phyloP scores from a whole-genome alignment of 805 yeast genomes.

The Ogataea nakhonphanomensis region DNA sequence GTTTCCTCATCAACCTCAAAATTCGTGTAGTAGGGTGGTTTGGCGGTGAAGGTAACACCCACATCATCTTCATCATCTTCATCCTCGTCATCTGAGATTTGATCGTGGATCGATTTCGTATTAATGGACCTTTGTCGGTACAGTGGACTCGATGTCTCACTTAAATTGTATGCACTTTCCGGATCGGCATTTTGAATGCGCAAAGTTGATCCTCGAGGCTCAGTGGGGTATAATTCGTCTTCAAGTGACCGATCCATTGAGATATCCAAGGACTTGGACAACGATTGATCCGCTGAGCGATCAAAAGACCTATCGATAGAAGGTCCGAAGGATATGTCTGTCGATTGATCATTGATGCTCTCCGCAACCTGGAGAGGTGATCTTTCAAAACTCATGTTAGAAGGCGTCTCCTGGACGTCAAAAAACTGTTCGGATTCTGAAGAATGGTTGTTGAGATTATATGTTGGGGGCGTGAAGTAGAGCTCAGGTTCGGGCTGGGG shows the following conservation, averaged over 20 bases:
- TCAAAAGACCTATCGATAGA: no score
- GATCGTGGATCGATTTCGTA: conserved; percentile 4
- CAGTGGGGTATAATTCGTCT: conserved; percentile 16
- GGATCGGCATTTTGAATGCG: conserved; percentile 2
- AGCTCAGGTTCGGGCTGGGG: neutral
- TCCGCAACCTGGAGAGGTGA: no score
- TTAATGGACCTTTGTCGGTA: conserved; percentile 14
- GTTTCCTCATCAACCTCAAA: conserved; percentile 22
- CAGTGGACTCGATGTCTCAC: conserved; percentile 10
- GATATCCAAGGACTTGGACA: conserved; percentile 1
- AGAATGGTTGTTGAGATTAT: conserved; percentile 1
- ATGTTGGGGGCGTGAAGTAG: conserved; percentile 1
- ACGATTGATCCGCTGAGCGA: no score
- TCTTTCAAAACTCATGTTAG: neutral
- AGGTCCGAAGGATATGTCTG: no score
- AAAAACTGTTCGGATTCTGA: conserved; percentile 10
- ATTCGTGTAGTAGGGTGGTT: conserved; percentile 32
- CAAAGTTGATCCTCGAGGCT: conserved; percentile 2
- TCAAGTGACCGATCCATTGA: conserved; percentile 4
- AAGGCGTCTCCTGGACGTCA: conserved; percentile 16
- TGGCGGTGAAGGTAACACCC: conserved; percentile 34
- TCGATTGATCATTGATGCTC: no score
- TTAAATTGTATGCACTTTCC: neutral
- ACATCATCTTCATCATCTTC: conserved; percentile 21
- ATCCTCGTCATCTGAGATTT: conserved; percentile 10